Evolutionary conservation across 345 rosid species (phyloP).

Genomic region (Garcia nutans): DNA sequence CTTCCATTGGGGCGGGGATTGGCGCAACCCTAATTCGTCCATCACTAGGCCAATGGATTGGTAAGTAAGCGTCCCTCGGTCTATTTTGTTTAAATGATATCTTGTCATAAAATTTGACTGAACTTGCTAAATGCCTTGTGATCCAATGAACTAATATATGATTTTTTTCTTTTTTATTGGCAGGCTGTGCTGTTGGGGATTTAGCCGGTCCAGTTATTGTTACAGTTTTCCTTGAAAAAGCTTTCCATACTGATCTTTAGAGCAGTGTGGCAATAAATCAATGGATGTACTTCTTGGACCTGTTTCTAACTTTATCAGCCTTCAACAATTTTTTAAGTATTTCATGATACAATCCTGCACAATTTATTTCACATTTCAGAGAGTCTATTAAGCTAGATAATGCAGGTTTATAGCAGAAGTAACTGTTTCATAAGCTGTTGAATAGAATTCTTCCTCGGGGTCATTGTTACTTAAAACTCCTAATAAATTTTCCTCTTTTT

Average conservation of each 20-base stretch:
- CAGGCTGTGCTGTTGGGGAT: conserved; percentile 87
- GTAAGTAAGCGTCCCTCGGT: conserved; percentile 43
- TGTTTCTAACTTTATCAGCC: conserved; percentile 8
- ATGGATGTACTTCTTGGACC: neutral
- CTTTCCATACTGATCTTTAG: conserved; percentile 48
- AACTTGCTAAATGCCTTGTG: neutral
- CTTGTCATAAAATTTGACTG: neutral
- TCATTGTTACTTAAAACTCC: neutral
- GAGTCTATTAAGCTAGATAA: neutral
- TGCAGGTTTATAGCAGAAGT: neutral
- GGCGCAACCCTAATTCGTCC: conserved; percentile 76
- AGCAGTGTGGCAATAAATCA: neutral
- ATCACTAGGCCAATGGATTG: conserved; percentile 88
- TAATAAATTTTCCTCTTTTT: conserved; percentile 1
- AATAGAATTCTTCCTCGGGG: neutral
- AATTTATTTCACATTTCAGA: neutral
- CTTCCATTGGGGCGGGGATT: conserved; percentile 89
- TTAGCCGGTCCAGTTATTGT: conserved; percentile 74
- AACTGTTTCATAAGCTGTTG: neutral
- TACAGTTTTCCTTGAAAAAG: conserved; percentile 63
- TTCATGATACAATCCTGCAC: neutral
- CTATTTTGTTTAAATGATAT: neutral
- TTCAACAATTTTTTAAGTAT: neutral
- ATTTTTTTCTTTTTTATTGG: conserved; percentile 5
- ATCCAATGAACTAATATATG: neutral